These are phyloP conservation scores for Polyplosphaeria fusca DNA, from an alignment of 495 filamentous ascomycete genomes.

Conservation along the genomic window DNA sequence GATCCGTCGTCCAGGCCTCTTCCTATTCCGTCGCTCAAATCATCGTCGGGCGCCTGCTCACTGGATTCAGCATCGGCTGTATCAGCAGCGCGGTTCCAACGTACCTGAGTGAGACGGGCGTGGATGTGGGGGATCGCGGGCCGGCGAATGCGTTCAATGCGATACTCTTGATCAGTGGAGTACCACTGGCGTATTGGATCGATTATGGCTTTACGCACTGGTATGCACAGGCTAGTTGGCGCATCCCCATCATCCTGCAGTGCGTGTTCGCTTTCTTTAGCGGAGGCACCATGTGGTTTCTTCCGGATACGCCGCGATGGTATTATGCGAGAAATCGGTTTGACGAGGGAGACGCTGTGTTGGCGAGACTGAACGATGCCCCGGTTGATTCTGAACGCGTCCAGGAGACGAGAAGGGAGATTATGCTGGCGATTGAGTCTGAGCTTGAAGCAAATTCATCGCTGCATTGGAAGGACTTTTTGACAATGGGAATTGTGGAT, in stretches of 20 bases:
- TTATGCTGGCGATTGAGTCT: constrained; percentile 27
- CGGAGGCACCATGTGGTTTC: constrained; percentile 34
- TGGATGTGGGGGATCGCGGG: constrained; percentile 31
- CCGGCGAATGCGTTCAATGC: constrained; percentile 33
- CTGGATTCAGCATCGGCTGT: not conserved
- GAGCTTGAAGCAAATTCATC: constrained; percentile 31
- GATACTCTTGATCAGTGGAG: constrained; percentile 25
- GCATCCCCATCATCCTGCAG: constrained; percentile 44
- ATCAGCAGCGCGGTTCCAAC: constrained; percentile 11
- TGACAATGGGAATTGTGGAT: constrained; percentile 30
- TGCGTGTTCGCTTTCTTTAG: constrained; percentile 39
- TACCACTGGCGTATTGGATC: constrained; percentile 35
- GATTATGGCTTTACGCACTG: constrained; percentile 38
- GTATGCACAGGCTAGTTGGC: constrained; percentile 37
- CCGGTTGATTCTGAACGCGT: constrained; percentile 20
- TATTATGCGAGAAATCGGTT: constrained; percentile 44
- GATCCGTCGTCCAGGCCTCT: constrained; percentile 5
- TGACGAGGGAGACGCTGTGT: constrained; percentile 43
- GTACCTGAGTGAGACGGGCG: constrained; percentile 15
- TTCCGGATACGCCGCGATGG: constrained; percentile 52
- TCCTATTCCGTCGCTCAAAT: constrained; percentile 5
- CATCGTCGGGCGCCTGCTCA: constrained; percentile 4
- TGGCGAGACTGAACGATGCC: constrained; percentile 42
- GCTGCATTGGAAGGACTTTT: constrained; percentile 30
- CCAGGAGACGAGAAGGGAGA: constrained; percentile 25